Percentiles rank a stretch among this genome's conserved stretches.
These are phyloP conservation scores for Stylonectria norvegica DNA, from an alignment of 2,329 filamentous ascomycete species.

Conservation along the genomic window DNA sequence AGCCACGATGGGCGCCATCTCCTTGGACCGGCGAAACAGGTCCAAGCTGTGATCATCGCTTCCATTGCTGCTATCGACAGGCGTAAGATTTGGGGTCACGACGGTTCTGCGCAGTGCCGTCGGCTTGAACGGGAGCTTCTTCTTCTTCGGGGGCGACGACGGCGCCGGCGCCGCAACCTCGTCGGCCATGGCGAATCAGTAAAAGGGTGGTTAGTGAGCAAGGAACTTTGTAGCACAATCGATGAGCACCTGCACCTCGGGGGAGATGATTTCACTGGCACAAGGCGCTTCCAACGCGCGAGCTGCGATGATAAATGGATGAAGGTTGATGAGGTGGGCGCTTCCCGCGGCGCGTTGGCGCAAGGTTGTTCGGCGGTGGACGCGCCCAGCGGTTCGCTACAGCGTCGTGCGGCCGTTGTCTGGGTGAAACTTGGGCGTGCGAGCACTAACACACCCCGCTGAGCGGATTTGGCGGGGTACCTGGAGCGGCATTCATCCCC, in stretches of 20 bases:
- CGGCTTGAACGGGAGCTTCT: slow-evolving; percentile 49
- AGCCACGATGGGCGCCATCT: slow-evolving; percentile 45
- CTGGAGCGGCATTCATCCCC: slow-evolving; percentile 12
- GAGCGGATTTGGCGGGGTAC: slow-evolving; percentile 18
- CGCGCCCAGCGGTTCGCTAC: slow-evolving; percentile 15
- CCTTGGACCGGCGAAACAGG: slow-evolving; percentile 49
- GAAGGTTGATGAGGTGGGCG: not conserved
- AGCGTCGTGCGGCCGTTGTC: slow-evolving; percentile 8
- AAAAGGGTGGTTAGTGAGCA: not conserved
- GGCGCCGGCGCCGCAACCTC: slow-evolving; percentile 20
- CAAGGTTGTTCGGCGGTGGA: slow-evolving; percentile 14
- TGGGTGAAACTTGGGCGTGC: slow-evolving; percentile 5
- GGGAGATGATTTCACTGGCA: no score
- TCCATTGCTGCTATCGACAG: slow-evolving; percentile 13
- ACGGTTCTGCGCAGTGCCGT: slow-evolving; percentile 40
- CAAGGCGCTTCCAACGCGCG: no score
- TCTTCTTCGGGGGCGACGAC: slow-evolving; percentile 29
- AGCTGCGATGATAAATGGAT: no score
- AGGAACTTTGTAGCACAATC: not conserved
- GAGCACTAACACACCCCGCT: slow-evolving; percentile 17
- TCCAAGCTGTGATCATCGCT: slow-evolving; percentile 37
- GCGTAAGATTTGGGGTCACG: slow-evolving; percentile 25
- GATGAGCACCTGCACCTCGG: no score
- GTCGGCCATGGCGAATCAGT: slow-evolving; percentile 31
- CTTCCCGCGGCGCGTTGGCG: not conserved